Base-by-base conservation (phyloP, 495 filamentous ascomycete genomes). In the Hypoxylon cercidicola region DNA sequence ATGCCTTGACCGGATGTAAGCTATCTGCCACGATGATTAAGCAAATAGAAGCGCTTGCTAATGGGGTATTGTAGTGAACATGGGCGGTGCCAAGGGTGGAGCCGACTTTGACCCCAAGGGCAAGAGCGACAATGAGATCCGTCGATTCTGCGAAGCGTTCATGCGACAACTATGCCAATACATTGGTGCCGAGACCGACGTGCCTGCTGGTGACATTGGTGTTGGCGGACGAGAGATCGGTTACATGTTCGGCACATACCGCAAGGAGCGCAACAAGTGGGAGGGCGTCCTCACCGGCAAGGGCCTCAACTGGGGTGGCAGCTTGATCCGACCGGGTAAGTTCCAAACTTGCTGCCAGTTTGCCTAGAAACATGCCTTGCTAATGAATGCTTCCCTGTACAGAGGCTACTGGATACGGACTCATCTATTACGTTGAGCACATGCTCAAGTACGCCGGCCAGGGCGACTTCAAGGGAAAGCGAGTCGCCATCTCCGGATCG, bases 61-160 rank as follows among this genome's bases (percentile, higher is more conserved):
- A 75, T 73, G 61, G 28, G 66, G 25, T 34, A 23, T 19, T 35
- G 11, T 55, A 93, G 91, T 98, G 75, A 95, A 87, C 84, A 98
- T 99, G 87, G 95, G 95, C 64, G 95, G 95, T 82, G 95, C 91
- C 71, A 99, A 99, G 85, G 95, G 95, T 81, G 95, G 95, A 69
- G 90, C 95, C 76, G 95, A 99, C 84, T 99, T 99, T 78, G 93
- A 99, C 83, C 95, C 95, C 76, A 99, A 99, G 87, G 93, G 93
- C 83, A 99, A 97, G 86, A 89, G 88, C 55, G 94, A 99, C 78
- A 90, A 87, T 74, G 95, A 99, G 85, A 98, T 99, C 83, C 92
- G 95, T 65, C 92, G 91, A 66, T 99, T 99, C 88, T 99, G 95
- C 82, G 87, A 90, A 40, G 79, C 93, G 60, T 99, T 98, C 85